Base-by-base conservation (phyloP, 176 grass and related monocot genomes). In the Themeda triandra region DNA sequence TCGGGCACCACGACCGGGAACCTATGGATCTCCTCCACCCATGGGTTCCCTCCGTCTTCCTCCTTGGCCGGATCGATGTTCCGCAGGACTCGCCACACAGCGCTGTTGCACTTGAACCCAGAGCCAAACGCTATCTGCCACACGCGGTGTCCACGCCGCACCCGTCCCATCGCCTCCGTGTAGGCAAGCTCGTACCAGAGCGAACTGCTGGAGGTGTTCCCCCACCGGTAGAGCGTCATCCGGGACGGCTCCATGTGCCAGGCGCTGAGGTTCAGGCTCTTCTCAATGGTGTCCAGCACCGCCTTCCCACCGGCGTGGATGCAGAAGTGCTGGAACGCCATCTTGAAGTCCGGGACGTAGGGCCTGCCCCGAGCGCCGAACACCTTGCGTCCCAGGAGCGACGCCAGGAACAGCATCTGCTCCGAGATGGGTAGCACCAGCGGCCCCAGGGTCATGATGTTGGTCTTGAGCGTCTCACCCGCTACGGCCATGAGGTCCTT, bases 291-390 rank as follows among this genome's bases (percentile, higher is more conserved):
- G 3, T 45, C 42, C 0, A 93, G 88, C 72, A 93, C 92, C 0
- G 79, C 88, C 0, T 86, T 27, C 0, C 92, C 88, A 0, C 89
- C 92, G 1, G 92, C 88, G 75, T 93, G 92, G 75, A 93, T 90
- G 86, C 92, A 93, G 79, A 93, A 88, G 88, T 93, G 92, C 75
- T 93, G 88, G 72, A 93, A 88, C 23, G 92, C 88, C 27, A 86
- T 8, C 89, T 98, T 98, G 89, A 95, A 98, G 86, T 98, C 96
- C 25, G 96, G 91, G 77, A 93, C 94, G 89, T 98, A 98, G 0
- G 96, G 93, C 45, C 89, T 19, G 71, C 12, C 27, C 9, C 13
- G 39, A 0, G 2, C 39, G 39, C 39, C 39, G 7, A 41, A 10
- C 39, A 41, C 39, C 39, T 41, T 39, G 36, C 36, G 36, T 6